Base-by-base conservation (phyloP, 208 protist species). In the Acanthamoeba healyi region DNA sequence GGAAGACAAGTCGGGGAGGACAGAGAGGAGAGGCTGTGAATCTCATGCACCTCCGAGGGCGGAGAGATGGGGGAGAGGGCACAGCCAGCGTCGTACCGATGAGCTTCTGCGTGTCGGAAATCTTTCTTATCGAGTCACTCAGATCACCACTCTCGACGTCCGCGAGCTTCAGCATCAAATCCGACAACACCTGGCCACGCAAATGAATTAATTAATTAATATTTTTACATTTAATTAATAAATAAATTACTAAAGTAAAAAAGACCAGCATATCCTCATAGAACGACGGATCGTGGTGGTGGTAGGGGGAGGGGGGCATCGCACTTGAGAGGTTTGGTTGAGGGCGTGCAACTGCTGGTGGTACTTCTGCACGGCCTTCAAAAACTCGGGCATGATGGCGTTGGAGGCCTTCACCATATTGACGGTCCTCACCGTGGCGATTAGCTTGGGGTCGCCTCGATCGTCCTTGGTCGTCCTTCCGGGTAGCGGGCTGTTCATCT, bases 81-180 rank as follows among this genome's bases (percentile, higher is more conserved):
- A 34, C 0, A 84, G 74, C 9, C 9, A 24, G 24, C 4, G 7
- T 9, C 19, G 61, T 88, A 88, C 81, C 81, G 15, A 88, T 65
- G 24, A 88, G n/a, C 51, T 88, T 88, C 34, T 88, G 81, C 9
- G 81, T 88, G 44, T 88, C 81, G 2, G 81, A 56, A 7, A 88
- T 88, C 51, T 40, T 56, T 63, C 51, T 17, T 9, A 88, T 88
- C 19, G 81, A 56, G 34, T 63, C 81, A 36, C 81, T 63, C 44
- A 88, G 81, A 7, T 88, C 81, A 6, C 81, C 81, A 2, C 81
- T 29, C 44, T 88, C 49, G 0, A 65, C 81, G 26, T 88, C 67
- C 14, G 67, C 67, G 22, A 79, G 67, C 67, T 79, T 79, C 36
- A 44, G n/a, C 67, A 79, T 79, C 36, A 79, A n/a, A 9, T 79